phyloP scores from a whole-genome alignment of 2,329 filamentous ascomycete species.

The Apiospora aurea region DNA sequence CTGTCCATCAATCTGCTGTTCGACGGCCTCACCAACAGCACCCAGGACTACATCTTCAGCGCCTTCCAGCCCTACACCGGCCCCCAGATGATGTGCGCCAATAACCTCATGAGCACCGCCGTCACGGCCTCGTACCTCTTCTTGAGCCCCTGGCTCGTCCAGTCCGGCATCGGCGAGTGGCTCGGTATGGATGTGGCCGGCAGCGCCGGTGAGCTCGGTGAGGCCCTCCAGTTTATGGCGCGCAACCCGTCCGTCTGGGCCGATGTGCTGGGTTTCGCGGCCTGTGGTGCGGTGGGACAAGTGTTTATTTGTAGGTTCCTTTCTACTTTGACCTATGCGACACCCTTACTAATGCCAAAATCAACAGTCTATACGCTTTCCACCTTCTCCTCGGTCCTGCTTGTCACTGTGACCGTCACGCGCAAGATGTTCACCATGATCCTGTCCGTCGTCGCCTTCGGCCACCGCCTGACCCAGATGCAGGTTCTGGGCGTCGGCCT shows the following conservation, averaged over 20 bases:
- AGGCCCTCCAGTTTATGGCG: slow-evolving; percentile 82
- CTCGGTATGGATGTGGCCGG: slow-evolving; percentile 70
- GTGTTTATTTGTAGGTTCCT: slow-evolving; percentile 82
- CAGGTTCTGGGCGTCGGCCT: slow-evolving; percentile 93
- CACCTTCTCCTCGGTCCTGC: slow-evolving; percentile 87
- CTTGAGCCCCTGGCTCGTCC: slow-evolving; percentile 79
- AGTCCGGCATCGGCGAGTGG: slow-evolving; percentile 69
- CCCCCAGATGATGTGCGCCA: slow-evolving; percentile 99
- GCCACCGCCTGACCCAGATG: slow-evolving; percentile 83
- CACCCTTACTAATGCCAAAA: slow-evolving; percentile 8
- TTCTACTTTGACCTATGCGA: background rate
- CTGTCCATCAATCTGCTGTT: slow-evolving; percentile 91
- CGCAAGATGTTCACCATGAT: slow-evolving; percentile 99
- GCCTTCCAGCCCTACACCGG: slow-evolving; percentile 83
- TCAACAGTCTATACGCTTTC: slow-evolving; percentile 82
- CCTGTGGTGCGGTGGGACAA: slow-evolving; percentile 91
- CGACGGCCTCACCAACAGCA: slow-evolving; percentile 94
- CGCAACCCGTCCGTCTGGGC: slow-evolving; percentile 82
- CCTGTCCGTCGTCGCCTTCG: slow-evolving; percentile 92
- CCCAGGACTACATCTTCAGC: slow-evolving; percentile 92
- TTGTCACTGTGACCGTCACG: slow-evolving; percentile 96
- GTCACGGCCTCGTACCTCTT: slow-evolving; percentile 81
- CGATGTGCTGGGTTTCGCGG: slow-evolving; percentile 88
- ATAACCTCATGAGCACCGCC: slow-evolving; percentile 85
- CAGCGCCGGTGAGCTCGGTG: slow-evolving; percentile 76